A percentile compares a stretch with the other conserved stretches of the same genome.
Conservation (phyloP, 2,329 filamentous ascomycete genomes). For the Diplocarpon mali region DNA sequence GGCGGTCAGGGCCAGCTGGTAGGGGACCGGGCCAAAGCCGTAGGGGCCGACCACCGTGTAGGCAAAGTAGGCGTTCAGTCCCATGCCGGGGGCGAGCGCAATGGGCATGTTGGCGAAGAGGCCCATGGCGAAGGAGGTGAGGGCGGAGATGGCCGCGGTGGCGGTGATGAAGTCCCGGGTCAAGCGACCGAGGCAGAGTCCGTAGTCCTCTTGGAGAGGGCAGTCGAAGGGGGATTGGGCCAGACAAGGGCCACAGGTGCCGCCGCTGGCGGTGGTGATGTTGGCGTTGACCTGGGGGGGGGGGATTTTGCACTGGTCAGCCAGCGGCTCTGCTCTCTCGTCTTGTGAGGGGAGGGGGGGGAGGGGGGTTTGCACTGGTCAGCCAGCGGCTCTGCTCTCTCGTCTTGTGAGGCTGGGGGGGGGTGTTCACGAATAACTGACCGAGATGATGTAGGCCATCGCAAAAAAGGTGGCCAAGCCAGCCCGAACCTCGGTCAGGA, state of each 20-base stretch:
- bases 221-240: conserved; percentile 18
- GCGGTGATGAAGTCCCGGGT: conserved; percentile 67
- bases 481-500: conserved; percentile 76
- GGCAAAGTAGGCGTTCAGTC: conserved; percentile 78
- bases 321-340: background rate
- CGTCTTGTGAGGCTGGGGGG: background rate
- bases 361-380: too few species aligned
- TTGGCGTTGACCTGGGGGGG: conserved; percentile 46
- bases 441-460: conserved; percentile 66
- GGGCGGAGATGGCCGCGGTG: conserved; percentile 70
- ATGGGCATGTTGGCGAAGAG: conserved; percentile 67
- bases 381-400: background rate
- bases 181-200: conserved; percentile 43
- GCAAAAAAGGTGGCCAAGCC: conserved; percentile 66
- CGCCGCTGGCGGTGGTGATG: conserved; percentile 49
- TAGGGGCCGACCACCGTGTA: conserved; percentile 67
- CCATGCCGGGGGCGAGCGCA: conserved; percentile 64
- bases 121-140: conserved; percentile 77
- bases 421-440: conserved; percentile 19
- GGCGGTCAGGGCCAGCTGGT: conserved; percentile 66
- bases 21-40: conserved; percentile 63
- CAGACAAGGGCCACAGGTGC: conserved; percentile 8
- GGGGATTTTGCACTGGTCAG: too few species aligned
- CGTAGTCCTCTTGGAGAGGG: conserved; percentile 45
- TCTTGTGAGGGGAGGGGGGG: background rate